Base-by-base conservation (phyloP, 345 rosid genomes). In the Eucalyptus regnans region DNA sequence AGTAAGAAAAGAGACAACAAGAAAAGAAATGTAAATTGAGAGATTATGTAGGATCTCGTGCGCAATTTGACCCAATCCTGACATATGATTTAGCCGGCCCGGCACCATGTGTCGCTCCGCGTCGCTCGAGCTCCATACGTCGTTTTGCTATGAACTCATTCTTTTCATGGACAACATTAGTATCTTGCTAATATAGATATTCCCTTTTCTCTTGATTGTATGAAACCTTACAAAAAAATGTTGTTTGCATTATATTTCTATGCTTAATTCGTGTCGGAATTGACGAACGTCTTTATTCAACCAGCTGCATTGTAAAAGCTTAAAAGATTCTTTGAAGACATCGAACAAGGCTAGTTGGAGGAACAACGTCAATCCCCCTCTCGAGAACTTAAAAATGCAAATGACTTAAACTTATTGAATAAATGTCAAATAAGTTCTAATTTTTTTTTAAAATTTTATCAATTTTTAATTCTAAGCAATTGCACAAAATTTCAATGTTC, bases 361-460 rank as follows among this genome's bases (percentile, higher is more conserved):
- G 33, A 62, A 13, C 11, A 13, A n/a, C 4, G 17, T 11, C 9
- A 7, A 64, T 64, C 76, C 9, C 33, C 9, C 37, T 7, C 41
- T 64, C 76, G 2, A 64, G 9, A 64, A 64, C 17, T 64, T 64
- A n/a, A 64, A 64, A 64, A n/a, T 64, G 20, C 5, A 33, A 64
- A 64, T n/a, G 76, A 11, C 41, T 64, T 64, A 64, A n/a, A 4
- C 37, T n/a, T 14, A n/a, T 4, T 64, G 5, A n/a, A n/a, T 7
- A 7, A 8, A 64, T n/a, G 6, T 7, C 6, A 0, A 64, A 0
- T n/a, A 3, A 14, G 0, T 64, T 8, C 9, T n/a, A 15, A 13
- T 0, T 0, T 1, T 7, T 64, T n/a, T n/a, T n/a, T n/a, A n/a
- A n/a, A n/a, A n/a, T 64, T 15, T n/a, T n/a, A n/a, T 7, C 5